Evolutionary conservation across 2,329 filamentous ascomycete species (phyloP), one percentile per base, ranked within the genome.

Genomic region (Colletotrichum sp.): DNA sequence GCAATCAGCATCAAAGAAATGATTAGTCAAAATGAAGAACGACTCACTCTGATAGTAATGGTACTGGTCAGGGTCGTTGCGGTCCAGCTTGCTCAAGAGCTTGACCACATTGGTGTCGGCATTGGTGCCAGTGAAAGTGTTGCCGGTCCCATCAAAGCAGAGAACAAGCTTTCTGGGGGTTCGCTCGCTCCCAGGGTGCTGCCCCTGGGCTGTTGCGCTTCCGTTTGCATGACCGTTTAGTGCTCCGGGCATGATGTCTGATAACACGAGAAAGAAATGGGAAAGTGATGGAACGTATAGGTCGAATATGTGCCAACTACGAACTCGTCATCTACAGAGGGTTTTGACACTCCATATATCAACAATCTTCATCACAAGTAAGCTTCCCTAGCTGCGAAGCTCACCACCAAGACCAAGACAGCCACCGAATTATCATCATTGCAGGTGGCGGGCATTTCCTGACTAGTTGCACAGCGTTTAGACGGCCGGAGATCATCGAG

Each of bases 51-150:
- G 88, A 67, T 90, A 90, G 77, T 90, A 90, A 72, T 89, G 88
- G 64, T 84, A 87, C 71, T 89, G 88, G 25, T 82, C 77, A 5
- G 86, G 83, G 34, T 85, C 78, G 61, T 86, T 84, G 27, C 88
- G 85, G 65, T 90, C 87, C 27, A 90, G 78, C 81, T 86, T 87
- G 66, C 82, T 83, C 52, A 87, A 83, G 12, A 91, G 82, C 79
- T 90, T 90, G 69, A 90, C 86, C 4, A 91, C 87, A 70, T 91
- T 91, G 19, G 88, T 90, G 79, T 91, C 89, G 6, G 85, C 83
- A 74, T 87, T 86, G 59, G 86, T 85, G 9, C 87, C 87, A 12
- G 80, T 87, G 77, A 88, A 89, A 0, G 83, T 84, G 76, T 88
- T 88, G 6, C 88, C 88, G 2, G 87, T 89, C 36, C 88, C 88